Conservation (phyloP, 169 alveolate genomes). For the Cryptosporidium tyzzeri region DNA sequence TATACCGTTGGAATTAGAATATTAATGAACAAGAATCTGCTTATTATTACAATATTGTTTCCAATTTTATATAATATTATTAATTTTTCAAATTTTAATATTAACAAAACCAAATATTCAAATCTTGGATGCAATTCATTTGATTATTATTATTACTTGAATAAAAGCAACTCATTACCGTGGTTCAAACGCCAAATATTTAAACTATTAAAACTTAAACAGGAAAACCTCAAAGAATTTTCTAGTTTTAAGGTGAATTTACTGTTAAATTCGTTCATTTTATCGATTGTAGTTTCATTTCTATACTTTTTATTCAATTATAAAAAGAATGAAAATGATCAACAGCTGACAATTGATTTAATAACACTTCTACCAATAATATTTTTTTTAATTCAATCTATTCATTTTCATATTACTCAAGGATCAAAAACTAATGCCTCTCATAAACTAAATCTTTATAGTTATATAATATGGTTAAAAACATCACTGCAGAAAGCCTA, state of each 20-base stretch:
- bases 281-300: not conserved
- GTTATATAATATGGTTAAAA: not conserved
- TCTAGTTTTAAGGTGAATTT: not conserved
- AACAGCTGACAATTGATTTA: not conserved
- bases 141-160: slow-evolving; percentile 17
- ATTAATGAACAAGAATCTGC: not conserved
- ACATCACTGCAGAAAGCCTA: not conserved
- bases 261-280: not conserved
- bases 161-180: not conserved
- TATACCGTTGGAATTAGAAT: not conserved
- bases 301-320: not conserved
- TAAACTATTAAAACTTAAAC: not conserved
- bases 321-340: not conserved
- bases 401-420: not conserved
- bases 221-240: not conserved
- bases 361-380: slow-evolving; percentile 3
- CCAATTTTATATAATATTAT: not conserved
- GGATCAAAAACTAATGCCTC: not conserved
- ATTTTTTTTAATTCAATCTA: slow-evolving; percentile 5
- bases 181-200: slow-evolving; percentile 12
- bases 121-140: slow-evolving; percentile 3
- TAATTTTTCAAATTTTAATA: not conserved
- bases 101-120: not conserved
- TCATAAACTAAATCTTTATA: not conserved
- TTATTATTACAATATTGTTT: not conserved